Evolutionary conservation across 331 rosid genomes (phyloP), one percentile per base, ranked within the genome.

Genomic region (Erythrophleum ivorense): DNA sequence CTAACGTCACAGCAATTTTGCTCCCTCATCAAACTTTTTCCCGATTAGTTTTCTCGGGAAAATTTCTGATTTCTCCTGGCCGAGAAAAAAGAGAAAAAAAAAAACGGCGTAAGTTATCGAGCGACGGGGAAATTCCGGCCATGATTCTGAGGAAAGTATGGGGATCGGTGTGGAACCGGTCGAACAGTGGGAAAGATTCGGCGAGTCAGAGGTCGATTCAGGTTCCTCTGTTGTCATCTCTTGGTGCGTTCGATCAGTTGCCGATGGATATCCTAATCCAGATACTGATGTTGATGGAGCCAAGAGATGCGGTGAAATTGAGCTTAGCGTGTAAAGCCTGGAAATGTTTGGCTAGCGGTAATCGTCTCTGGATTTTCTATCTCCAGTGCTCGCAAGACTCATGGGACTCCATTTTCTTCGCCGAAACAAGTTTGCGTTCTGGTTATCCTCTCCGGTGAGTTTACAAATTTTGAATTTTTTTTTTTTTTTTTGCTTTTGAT

Each of bases 371-470:
- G 97, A 70, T 88, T 71, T 81, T 81, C 83, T 90, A 88, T 83
- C 77, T 89, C 65, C 88, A 81, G 78, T 83, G 83, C 2, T 86
- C 63, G 67, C 40, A 78, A 9, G 86, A 87, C 41, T 82, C 88
- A 8, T 90, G 92, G 89, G 96, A 89, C 68, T 83, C 93, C 78
- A 9, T 92, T 18, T 59, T 84, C 66, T 94, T 94, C 83, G 89
- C 94, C 29, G 98, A 94, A 69, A 86, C 90, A 69, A 66, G 58
- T 72, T 86, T 94, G 84, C 83, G 85, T 41, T 87, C 73, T 67
- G 94, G 91, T 41, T 81, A 86, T 78, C 92, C 92, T 59, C 83
- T 90, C 29, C 89, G 67, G 97, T 91, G 71, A 77, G 92, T 83
- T 21, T 1, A 10, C 36, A 4, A 7, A 8, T 79, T 9, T 12